These are phyloP conservation scores for Brassica cretica DNA, from an alignment of 345 rosid species.

Conservation along the genomic window DNA sequence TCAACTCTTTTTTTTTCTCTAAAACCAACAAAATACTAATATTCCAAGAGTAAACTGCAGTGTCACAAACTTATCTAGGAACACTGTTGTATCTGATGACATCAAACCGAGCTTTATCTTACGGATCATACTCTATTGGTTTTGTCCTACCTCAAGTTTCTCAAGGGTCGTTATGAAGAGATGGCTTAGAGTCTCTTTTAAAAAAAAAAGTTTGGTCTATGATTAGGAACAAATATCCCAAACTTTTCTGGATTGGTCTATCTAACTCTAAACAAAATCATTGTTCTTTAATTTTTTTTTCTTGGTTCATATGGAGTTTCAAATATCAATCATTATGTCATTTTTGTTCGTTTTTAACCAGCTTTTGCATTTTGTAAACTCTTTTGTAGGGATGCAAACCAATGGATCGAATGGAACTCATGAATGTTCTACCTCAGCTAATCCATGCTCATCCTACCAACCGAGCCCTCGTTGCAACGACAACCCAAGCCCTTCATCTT, in stretches of 20 bases:
- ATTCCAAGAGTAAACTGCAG: not conserved
- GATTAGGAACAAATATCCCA: not conserved
- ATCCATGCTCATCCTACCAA: constrained; percentile 93
- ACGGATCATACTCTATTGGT: not conserved
- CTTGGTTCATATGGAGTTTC: constrained; percentile 29
- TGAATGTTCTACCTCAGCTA: constrained; percentile 85
- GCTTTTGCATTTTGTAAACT: not conserved
- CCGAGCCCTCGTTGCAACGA: constrained; percentile 90
- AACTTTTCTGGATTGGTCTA: not conserved
- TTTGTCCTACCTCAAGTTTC: not conserved
- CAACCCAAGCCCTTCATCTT: constrained; percentile 86
- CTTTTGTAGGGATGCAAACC: constrained; percentile 84
- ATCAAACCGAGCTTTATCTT: not conserved
- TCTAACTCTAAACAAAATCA: constrained; percentile 29
- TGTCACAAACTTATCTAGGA: not conserved
- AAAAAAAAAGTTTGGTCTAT: not conserved
- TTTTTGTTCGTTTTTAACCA: constrained; percentile 23
- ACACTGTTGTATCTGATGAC: not conserved
- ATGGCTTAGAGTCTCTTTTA: not conserved
- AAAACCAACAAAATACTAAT: not conserved
- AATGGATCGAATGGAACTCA: constrained; percentile 63
- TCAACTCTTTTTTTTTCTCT: too few relatives aligned
- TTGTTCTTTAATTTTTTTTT: not conserved
- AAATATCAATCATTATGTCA: constrained; percentile 29
- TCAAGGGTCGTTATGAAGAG: not conserved